Percentiles rank a stretch among this genome's conserved stretches.
These are phyloP conservation scores for Carex kokanica DNA, from an alignment of 176 grass and related monocot species.

Conservation along the genomic window DNA sequence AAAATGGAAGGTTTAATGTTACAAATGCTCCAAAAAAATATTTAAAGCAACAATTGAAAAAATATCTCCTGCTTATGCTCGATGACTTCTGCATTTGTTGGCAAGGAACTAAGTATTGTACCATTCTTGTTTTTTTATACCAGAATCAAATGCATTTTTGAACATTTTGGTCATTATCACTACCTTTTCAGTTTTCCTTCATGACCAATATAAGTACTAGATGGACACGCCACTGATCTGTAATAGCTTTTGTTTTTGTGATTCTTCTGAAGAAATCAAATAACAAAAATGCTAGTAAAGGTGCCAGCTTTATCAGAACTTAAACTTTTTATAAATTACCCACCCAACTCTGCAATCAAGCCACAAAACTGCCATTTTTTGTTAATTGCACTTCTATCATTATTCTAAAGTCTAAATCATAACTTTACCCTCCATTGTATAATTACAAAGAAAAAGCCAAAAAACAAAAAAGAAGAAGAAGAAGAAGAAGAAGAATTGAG, in stretches of 20 bases:
- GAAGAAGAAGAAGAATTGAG: not conserved
- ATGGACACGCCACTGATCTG: not conserved
- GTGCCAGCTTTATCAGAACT: not conserved
- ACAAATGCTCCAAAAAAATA: not conserved
- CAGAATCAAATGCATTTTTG: not conserved
- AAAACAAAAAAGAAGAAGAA: not conserved
- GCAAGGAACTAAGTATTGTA: not conserved
- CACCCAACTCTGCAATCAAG: not conserved
- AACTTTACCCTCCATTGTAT: not conserved
- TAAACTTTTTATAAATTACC: not conserved
- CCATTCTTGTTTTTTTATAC: not conserved
- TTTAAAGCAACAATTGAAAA: slow-evolving; percentile 14
- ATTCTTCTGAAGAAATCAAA: not conserved
- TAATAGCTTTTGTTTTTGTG: not conserved
- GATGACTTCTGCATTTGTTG: not conserved
- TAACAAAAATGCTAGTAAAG: not conserved
- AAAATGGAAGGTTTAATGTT: not conserved
- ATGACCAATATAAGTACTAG: not conserved
- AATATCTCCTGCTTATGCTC: not conserved
- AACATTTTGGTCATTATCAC: not conserved
- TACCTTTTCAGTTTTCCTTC: not conserved
- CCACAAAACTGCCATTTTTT: not conserved
- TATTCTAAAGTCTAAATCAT: not conserved
- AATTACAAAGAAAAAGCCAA: not conserved
- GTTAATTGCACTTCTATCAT: not conserved